Conservation (phyloP, 139 green algal species). For the Penium margaritaceum region DNA sequence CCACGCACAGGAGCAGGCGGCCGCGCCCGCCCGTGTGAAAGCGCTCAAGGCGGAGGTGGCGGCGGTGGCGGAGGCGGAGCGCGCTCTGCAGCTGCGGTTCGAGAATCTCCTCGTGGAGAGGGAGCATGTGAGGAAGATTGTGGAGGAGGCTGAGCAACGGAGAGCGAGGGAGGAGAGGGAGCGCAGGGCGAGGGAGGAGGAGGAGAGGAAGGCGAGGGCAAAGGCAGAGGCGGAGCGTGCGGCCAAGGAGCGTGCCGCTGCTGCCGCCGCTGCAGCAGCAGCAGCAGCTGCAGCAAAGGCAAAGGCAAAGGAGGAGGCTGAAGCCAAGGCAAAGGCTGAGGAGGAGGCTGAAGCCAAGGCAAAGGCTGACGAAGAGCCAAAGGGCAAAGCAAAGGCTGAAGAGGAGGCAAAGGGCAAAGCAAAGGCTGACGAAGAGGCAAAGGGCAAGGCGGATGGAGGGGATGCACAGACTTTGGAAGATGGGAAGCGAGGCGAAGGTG, state of each 20-base stretch:
- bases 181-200: neutral
- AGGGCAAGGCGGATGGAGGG: too few relatives aligned
- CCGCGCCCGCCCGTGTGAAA: slow-evolving; percentile 28
- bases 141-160: neutral
- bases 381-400: too few relatives aligned
- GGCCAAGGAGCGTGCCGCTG: too few relatives aligned
- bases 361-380: too few relatives aligned
- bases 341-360: too few relatives aligned
- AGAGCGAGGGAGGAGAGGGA: neutral
- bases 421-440: too few relatives aligned
- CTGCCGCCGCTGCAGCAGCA: neutral
- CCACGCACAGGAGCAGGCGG: slow-evolving; percentile 29
- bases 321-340: too few relatives aligned
- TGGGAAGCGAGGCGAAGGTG: too few relatives aligned
- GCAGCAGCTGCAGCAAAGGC: too few relatives aligned
- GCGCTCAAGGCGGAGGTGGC: slow-evolving; percentile 19
- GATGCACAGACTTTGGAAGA: too few relatives aligned
- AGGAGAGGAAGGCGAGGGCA: slow-evolving; percentile 5
- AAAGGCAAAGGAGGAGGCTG: too few relatives aligned
- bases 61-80: slow-evolving; percentile 14
- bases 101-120: slow-evolving; percentile 42
- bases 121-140: slow-evolving; percentile 20
- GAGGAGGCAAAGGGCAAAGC: too few relatives aligned
- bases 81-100: slow-evolving; percentile 36
- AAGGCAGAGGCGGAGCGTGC: slow-evolving; percentile 4